A percentile compares a stretch with the other conserved stretches of the same genome.
phyloP scores from a whole-genome alignment of 108 stramenopile genomes.

The Skeletonema menzelii region DNA sequence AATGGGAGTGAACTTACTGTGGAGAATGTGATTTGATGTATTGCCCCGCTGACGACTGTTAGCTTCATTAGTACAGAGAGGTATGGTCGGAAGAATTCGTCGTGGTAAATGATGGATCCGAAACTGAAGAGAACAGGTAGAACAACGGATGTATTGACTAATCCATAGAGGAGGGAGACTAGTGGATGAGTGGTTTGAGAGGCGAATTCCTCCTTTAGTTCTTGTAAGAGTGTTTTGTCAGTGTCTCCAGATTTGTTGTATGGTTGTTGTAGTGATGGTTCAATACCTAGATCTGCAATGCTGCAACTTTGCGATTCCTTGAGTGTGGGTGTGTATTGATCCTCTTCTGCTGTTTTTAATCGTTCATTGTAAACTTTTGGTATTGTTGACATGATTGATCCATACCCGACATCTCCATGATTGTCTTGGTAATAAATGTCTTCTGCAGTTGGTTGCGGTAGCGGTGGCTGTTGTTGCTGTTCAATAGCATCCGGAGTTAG shows the following conservation, averaged over 20 bases:
- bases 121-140: conserved; percentile 88
- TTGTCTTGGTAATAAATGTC: neutral
- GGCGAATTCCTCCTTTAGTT: conserved; percentile 13
- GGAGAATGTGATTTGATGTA: conserved; percentile 94
- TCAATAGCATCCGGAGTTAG: neutral
- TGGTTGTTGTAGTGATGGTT: neutral
- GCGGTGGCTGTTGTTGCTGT: neutral
- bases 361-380: neutral
- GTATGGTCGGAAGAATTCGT: conserved; percentile 77
- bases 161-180: conserved; percentile 61
- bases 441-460: neutral
- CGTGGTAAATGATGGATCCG: conserved; percentile 87
- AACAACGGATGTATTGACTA: conserved; percentile 82
- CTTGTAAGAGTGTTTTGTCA: conserved; percentile 1
- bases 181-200: conserved; percentile 30
- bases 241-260: neutral
- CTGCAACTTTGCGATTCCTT: neutral
- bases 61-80: conserved; percentile 82
- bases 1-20: conserved; percentile 84
- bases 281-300: neutral
- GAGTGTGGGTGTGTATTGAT: neutral
- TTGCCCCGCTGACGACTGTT: conserved; percentile 76
- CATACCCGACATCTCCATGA: conserved; percentile 9
- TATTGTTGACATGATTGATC: neutral
- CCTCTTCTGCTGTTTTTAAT: neutral